Evolutionary conservation across 441 rosid species (phyloP), one percentile per base, ranked within the genome.

Genomic region (Gossypium schwendimanii): DNA sequence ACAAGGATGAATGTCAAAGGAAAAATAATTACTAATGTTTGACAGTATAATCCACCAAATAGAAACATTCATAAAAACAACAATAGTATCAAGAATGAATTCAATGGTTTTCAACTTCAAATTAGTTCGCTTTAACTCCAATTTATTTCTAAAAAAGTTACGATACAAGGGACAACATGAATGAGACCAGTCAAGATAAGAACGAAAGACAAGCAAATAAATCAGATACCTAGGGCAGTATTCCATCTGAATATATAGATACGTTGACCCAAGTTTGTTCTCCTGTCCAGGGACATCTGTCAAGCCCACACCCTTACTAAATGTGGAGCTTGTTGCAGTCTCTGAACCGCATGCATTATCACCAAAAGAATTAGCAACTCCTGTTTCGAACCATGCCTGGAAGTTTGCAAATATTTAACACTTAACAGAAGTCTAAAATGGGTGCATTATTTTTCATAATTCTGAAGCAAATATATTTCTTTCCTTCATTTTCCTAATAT

Each of bases 311-410:
- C 88, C 92, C 44, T 68, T 79, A 69, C 93, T 85, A 77, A 88
- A 80, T 23, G 86, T 75, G 73, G 92, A 85, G 83, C 94, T 93
- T 71, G 89, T 86, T 14, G 89, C 89, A 79, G 92, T 91, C 71
- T 79, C 81, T 74, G 98, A 93, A 84, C 90, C 97, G 92, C 85
- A 88, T 71, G 77, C 76, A 53, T 76, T 81, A 49, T 88, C 98
- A 63, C 82, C 92, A 78, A 67, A 81, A 72, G 88, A 84, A 86
- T 79, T 93, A 81, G 81, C 54, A 82, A 85, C 85, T 83, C 99
- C 98, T 66, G 92, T 90, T 90, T 95, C 98, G 76, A 87, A 84
- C 99, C 99, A 95, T 63, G 99, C 98, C 99, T 95, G 89, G 71
- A 84, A 80, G 73, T 80, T 78, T 57, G 80, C 76, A 74, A 77